These are phyloP conservation scores for Kwoniella botswanensis DNA, from an alignment of 768 basidiomycete genomes.

Conservation along the genomic window DNA sequence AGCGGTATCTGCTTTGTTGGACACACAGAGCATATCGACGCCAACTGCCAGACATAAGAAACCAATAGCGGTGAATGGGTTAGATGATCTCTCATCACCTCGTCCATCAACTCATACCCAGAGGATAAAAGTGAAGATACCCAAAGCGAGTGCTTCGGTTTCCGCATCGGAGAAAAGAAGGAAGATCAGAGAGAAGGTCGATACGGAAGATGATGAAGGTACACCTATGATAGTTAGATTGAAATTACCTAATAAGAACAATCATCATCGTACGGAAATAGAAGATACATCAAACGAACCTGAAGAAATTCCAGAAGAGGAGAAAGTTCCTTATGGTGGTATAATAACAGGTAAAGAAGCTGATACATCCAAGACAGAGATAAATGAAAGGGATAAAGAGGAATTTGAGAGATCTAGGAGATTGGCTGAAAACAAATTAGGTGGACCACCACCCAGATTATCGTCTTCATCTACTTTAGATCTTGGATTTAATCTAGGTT, in stretches of 20 bases:
- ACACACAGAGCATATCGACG: neutral
- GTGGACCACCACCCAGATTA: conserved; percentile 33
- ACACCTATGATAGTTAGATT: conserved; percentile 36
- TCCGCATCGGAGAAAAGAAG: conserved; percentile 5
- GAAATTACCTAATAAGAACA: conserved; percentile 28
- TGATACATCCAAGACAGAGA: conserved; percentile 72
- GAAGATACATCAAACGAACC: conserved; percentile 61
- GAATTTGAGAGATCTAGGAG: conserved; percentile 74
- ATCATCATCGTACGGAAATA: neutral
- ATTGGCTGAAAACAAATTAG: conserved; percentile 69
- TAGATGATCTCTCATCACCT: conserved; percentile 59
- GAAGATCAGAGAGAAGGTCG: neutral
- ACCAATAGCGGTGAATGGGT: conserved; percentile 51
- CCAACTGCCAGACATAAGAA: conserved; percentile 28
- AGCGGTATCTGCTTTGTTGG: conserved; percentile 21
- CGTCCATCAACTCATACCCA: conserved; percentile 59
- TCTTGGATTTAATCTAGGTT: neutral
- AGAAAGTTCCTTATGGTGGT: conserved; percentile 80
- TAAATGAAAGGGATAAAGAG: conserved; percentile 67
- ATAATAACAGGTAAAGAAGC: conserved; percentile 72
- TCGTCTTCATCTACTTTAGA: conserved; percentile 18
- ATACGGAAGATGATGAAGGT: conserved; percentile 15
- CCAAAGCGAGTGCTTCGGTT: conserved; percentile 40
- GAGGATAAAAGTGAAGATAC: conserved; percentile 68
- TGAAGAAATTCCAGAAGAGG: conserved; percentile 61